Evolutionary conservation across 441 rosid genomes (phyloP), one percentile per base, ranked within the genome.

Genomic region (Mallotus japonicus): DNA sequence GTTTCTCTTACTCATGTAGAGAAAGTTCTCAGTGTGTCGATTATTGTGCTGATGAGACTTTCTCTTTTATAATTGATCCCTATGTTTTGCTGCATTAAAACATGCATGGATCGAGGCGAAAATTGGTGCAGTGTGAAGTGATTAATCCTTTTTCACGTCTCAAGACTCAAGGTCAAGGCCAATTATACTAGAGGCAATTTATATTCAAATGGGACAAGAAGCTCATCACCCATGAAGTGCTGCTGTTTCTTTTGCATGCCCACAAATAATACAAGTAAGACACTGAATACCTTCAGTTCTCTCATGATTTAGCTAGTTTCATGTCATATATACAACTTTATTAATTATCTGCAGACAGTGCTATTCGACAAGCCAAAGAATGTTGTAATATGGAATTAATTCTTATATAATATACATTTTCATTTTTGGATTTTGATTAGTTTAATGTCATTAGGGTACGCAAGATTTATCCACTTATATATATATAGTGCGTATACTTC

Each of bases 191-290:
- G 15, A 57, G 10, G 61, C 61, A 57, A 57, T 20, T 47, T 50
- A 50, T 8, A 10, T 15, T 24, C 13, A 24, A 28, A 5, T 2
- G 60, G 60, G 60, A 17, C 24, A n/a, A 7, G 28, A 57, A 8
- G 60, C 60, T 9, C 20, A 20, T 19, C 60, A 17, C 28, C 32
- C 32, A 28, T 28, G 32, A 28, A 28, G 32, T 28, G 32, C 32
- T 19, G 0, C 15, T 13, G 15, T 57, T 24, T 20, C 12, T 2
- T 57, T 22, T 22, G 22, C 13, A 13, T 24, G 3, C 20, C 50
- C 3, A 66, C 69, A 66, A 50, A 24, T 66, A 8, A 53, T 47
- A 75, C 77, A 69, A 68, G 73, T 68, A 75, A 75, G 77, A 67
- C 8, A 57, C 50, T 49, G 59, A 73, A 70, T 47, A 70, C 58